These are phyloP conservation scores for Amanita inopinata DNA, from an alignment of 768 basidiomycete genomes.

Conservation along the genomic window DNA sequence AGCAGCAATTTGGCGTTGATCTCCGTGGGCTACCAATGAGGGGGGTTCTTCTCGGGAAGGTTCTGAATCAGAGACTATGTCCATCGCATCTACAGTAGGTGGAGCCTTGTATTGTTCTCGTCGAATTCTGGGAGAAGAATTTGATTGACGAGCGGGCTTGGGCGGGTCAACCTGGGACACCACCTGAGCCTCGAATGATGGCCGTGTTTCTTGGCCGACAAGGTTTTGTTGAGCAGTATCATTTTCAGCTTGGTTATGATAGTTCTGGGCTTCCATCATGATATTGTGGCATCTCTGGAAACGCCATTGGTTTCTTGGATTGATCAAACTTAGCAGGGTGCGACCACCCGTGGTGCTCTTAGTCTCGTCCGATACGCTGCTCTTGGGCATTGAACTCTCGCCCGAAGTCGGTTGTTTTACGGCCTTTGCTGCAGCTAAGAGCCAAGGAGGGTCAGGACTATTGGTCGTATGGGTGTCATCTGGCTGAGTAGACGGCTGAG, in stretches of 20 bases:
- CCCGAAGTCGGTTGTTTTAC: neutral
- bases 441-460: slow-evolving; percentile 4
- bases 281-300: slow-evolving; percentile 9
- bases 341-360: slow-evolving; percentile 7
- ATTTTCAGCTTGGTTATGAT: neutral
- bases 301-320: slow-evolving; percentile 12
- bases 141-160: slow-evolving; percentile 1
- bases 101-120: slow-evolving; percentile 7
- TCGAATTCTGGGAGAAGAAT: neutral
- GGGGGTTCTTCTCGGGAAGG: slow-evolving; percentile 26
- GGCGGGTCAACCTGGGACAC: neutral
- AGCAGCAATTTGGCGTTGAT: neutral
- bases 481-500: slow-evolving; percentile 27
- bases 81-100: slow-evolving; percentile 24
- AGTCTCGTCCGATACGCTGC: neutral
- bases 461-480: slow-evolving; percentile 14
- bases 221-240: neutral
- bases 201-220: slow-evolving; percentile 12
- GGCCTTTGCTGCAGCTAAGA: slow-evolving; percentile 5
- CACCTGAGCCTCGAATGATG: slow-evolving; percentile 7
- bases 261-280: neutral
- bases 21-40: neutral
- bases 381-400: neutral
- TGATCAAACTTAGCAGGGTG: slow-evolving; percentile 10
- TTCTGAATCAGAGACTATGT: slow-evolving; percentile 59